Conservation (phyloP, 1,284 basidiomycete genomes). For the Psilocybe mexicana region DNA sequence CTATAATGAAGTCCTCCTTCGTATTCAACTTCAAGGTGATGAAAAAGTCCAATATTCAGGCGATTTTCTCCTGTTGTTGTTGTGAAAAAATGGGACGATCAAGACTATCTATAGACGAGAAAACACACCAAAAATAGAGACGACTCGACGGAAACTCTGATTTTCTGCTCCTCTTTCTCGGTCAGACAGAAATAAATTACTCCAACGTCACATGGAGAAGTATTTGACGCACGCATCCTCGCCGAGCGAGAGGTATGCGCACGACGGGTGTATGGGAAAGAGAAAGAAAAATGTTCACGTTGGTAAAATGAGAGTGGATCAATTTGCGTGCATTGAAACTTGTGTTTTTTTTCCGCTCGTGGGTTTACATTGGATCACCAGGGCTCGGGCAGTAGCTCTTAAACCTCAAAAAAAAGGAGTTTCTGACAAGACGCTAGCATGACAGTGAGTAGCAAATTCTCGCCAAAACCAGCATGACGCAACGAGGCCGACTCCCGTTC, state of each 20-base stretch:
- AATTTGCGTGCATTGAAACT: no score
- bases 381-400: no score
- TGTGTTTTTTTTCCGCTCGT: no score
- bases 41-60: neutral
- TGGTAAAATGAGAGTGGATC: no score
- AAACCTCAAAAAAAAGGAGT: no score
- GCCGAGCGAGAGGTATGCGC: neutral
- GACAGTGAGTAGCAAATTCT: no score
- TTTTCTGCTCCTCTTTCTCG: neutral
- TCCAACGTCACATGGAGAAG: slow-evolving; percentile 7
- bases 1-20: neutral
- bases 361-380: no score
- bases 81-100: neutral
- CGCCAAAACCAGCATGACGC: no score
- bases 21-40: neutral
- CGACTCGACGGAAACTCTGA: neutral
- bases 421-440: no score
- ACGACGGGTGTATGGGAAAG: neutral
- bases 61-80: neutral
- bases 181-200: neutral
- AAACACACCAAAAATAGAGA: slow-evolving; percentile 6
- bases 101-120: neutral
- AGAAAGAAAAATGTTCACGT: no score
- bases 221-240: neutral
- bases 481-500: no score